Evolutionary conservation across 805 yeast species (phyloP).

Genomic region (Kurtzmaniella cleridarum): DNA sequence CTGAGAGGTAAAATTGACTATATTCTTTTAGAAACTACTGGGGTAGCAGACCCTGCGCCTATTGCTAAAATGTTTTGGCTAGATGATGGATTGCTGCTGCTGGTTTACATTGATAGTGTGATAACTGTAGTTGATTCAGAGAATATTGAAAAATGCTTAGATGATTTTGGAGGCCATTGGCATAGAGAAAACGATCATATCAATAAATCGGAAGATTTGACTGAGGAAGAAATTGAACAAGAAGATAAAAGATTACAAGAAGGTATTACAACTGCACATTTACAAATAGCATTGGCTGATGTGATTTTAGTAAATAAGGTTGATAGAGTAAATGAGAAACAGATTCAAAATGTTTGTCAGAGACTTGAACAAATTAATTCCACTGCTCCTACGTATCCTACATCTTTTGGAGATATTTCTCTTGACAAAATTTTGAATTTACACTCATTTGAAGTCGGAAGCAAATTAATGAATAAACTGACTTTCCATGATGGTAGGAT

Average conservation of each 20-base stretch:
- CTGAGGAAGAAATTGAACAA: constrained; percentile 25
- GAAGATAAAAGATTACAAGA: constrained; percentile 24
- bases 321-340: constrained; percentile 40
- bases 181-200: constrained; percentile 39
- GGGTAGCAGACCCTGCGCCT: constrained; percentile 97
- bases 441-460: constrained; percentile 57
- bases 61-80: constrained; percentile 97
- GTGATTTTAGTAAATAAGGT: constrained; percentile 72
- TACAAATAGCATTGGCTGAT: constrained; percentile 90
- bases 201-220: constrained; percentile 13
- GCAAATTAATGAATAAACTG: constrained; percentile 14
- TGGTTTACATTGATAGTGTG: constrained; percentile 86
- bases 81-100: constrained; percentile 80
- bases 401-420: constrained; percentile 73
- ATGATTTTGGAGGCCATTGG: constrained; percentile 71
- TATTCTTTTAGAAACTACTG: constrained; percentile 90
- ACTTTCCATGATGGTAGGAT: constrained; percentile 37
- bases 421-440: constrained; percentile 64
- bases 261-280: constrained; percentile 73
- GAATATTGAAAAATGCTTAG: constrained; percentile 59
- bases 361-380: constrained; percentile 56
- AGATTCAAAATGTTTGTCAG: constrained; percentile 16
- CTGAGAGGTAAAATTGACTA: constrained; percentile 76
- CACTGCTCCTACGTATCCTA: constrained; percentile 59
- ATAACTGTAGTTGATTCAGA: constrained; percentile 79